Conservation (phyloP, 2,329 filamentous ascomycete species). For the Parastagonospora nodorum region DNA sequence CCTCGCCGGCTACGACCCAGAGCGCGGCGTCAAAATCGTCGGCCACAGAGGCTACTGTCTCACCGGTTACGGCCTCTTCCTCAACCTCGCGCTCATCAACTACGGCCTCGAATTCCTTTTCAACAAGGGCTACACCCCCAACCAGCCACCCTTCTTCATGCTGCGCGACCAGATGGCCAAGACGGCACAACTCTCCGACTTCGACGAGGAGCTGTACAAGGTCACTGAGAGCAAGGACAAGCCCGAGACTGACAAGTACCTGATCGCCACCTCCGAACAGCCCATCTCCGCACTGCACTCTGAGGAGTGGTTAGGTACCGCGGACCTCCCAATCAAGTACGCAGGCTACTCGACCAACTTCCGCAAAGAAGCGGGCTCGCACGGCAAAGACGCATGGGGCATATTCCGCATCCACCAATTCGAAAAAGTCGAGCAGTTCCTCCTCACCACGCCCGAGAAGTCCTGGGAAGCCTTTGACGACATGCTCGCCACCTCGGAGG, state of each 20-base stretch:
- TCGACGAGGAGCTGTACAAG: constrained; percentile 98
- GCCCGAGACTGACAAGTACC: constrained; percentile 75
- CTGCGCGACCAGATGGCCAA: constrained; percentile 95
- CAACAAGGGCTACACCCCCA: constrained; percentile 77
- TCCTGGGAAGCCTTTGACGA: constrained; percentile 92
- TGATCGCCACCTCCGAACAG: constrained; percentile 86
- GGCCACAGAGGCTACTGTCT: constrained; percentile 95
- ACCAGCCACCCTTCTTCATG: constrained; percentile 71
- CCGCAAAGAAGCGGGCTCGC: constrained; percentile 90
- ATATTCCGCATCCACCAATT: constrained; percentile 99
- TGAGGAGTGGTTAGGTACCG: constrained; percentile 86
- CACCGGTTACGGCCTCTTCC: constrained; percentile 84
- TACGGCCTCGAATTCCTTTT: constrained; percentile 91
- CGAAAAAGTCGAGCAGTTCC: constrained; percentile 63
- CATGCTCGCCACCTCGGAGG: constrained; percentile 90
- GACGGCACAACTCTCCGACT: constrained; percentile 95
- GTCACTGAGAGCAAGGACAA: constrained; percentile 83
- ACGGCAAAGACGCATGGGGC: constrained; percentile 94
- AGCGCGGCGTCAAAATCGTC: constrained; percentile 79
- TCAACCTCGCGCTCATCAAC: constrained; percentile 92
- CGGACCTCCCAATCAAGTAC: constrained; percentile 86
- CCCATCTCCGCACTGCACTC: constrained; percentile 91
- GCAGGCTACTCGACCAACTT: constrained; percentile 94
- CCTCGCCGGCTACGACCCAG: constrained; percentile 89
- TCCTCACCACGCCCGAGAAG: constrained; percentile 72